phyloP scores from a whole-genome alignment of 768 basidiomycete genomes.

The Sistotremastrum suecicum region DNA sequence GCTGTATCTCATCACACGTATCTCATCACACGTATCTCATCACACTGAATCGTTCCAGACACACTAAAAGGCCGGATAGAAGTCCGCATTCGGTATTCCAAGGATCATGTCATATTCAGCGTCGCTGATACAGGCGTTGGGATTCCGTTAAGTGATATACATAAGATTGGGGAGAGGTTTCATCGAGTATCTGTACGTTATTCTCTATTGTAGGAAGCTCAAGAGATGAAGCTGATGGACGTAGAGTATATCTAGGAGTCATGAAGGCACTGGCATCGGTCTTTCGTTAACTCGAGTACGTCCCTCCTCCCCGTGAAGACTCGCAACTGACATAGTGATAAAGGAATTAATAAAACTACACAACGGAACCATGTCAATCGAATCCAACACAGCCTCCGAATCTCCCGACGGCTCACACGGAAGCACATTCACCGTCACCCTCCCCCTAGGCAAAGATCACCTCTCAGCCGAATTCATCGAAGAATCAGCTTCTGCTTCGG shows the following conservation, averaged over 20 bases:
- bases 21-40: constrained; percentile 7
- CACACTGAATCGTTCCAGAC: constrained; percentile 16
- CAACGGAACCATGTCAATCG: constrained; percentile 18
- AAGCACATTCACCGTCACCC: constrained; percentile 18
- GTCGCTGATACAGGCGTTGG: constrained; percentile 25
- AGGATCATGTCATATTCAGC: constrained; percentile 15
- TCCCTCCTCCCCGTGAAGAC: neutral
- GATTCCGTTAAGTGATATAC: constrained; percentile 18
- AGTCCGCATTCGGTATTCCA: constrained; percentile 14
- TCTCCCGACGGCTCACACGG: constrained; percentile 17
- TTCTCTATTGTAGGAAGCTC: neutral
- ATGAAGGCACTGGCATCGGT: constrained; percentile 23
- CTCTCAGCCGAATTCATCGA: constrained; percentile 17
- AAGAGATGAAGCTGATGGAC: neutral
- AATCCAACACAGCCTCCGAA: constrained; percentile 16
- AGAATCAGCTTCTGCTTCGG: neutral
- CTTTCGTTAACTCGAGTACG: constrained; percentile 19
- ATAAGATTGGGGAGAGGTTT: constrained; percentile 20
- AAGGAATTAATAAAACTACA: constrained; percentile 23
- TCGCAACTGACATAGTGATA: neutral
- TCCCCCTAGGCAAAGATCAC: constrained; percentile 21
- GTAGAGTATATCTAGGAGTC: constrained; percentile 15
- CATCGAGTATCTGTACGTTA: constrained; percentile 17
- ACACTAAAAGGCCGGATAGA: constrained; percentile 18
- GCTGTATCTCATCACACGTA: constrained; percentile 10